phyloP scores from a whole-genome alignment of 2,329 filamentous ascomycete species.

The Aspergillus puulaauensis region DNA sequence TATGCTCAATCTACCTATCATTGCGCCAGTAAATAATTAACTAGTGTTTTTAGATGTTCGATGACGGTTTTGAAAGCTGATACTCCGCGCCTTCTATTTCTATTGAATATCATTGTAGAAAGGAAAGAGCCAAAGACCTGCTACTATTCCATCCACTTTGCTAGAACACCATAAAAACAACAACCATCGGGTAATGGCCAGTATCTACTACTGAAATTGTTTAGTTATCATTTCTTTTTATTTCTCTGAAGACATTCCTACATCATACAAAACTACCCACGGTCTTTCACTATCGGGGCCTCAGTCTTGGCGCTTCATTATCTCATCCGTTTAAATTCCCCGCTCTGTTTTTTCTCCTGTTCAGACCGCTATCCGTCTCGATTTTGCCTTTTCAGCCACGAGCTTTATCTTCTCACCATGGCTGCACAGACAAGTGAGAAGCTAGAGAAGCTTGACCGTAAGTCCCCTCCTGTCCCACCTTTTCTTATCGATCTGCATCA shows the following conservation, averaged over 20 bases:
- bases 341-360: slow-evolving; percentile 21
- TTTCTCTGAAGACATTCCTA: too few relatives aligned
- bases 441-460: slow-evolving; percentile 42
- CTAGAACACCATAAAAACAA: too few relatives aligned
- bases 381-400: slow-evolving; percentile 11
- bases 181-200: too few relatives aligned
- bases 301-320: slow-evolving; percentile 7
- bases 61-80: not conserved
- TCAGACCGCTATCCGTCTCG: slow-evolving; percentile 21
- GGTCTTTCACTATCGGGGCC: not conserved
- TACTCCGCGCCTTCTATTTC: not conserved
- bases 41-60: not conserved
- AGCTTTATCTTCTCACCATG: slow-evolving; percentile 32
- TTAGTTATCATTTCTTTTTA: too few relatives aligned
- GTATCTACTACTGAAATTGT: too few relatives aligned
- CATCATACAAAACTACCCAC: not conserved
- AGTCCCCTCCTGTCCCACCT: slow-evolving; percentile 14
- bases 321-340: slow-evolving; percentile 12
- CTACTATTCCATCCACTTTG: too few relatives aligned
- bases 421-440: slow-evolving; percentile 43
- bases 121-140: too few relatives aligned
- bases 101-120: too few relatives aligned
- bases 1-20: not conserved
- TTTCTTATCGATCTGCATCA: not conserved
- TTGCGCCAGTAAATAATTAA: not conserved